Conservation (phyloP, 257 asterid species). For the Solanum gracilifrons region DNA sequence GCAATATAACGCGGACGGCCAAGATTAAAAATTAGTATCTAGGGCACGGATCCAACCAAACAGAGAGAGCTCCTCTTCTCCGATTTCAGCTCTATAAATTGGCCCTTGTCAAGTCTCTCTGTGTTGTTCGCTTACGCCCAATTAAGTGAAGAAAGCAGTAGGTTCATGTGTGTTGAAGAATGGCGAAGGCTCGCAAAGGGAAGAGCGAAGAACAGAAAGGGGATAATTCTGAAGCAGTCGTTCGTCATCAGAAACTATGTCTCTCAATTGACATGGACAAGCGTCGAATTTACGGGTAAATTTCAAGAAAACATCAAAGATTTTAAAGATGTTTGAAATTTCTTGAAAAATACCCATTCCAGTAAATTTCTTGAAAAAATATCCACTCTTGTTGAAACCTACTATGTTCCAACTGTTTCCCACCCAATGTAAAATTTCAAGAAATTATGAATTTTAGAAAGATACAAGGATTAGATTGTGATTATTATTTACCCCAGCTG, state of each 20-base stretch:
- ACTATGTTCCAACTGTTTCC: neutral
- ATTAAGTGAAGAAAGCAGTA: neutral
- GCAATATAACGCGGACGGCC: neutral
- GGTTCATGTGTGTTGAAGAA: slow-evolving; percentile 4
- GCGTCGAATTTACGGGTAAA: slow-evolving; percentile 76
- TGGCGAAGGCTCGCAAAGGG: slow-evolving; percentile 87
- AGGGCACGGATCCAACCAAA: slow-evolving; percentile 17
- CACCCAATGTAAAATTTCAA: neutral
- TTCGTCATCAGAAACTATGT: slow-evolving; percentile 93
- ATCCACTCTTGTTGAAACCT: neutral
- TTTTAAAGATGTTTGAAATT: neutral
- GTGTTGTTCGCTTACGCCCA: neutral
- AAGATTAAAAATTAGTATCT: slow-evolving; percentile 7
- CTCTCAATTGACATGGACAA: slow-evolving; percentile 85
- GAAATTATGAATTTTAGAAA: neutral
- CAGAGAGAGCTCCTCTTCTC: neutral
- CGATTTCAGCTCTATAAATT: slow-evolving; percentile 11
- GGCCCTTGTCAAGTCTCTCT: neutral
- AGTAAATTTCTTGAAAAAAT: neutral
- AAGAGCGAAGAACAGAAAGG: slow-evolving; percentile 86
- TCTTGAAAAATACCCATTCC: neutral
- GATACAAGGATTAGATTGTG: neutral
- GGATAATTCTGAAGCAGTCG: slow-evolving; percentile 77
- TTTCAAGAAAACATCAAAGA: neutral
- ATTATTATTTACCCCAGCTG: neutral